Base-by-base conservation (phyloP, 352 stramenopile genomes). In the Phytophthora pisi region DNA sequence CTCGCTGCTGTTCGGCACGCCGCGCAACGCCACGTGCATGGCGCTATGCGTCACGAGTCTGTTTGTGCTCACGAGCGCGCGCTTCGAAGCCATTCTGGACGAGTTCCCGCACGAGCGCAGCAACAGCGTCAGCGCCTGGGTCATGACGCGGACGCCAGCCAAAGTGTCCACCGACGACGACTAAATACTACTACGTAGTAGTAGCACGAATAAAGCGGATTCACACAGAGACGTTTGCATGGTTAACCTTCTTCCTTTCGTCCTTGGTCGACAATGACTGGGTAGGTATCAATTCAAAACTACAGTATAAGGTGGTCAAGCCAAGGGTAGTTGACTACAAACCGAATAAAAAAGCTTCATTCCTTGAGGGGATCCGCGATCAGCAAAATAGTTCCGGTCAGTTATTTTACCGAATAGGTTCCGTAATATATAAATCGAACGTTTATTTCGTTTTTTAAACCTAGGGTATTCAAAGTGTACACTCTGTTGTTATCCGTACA, bases 11-110 rank as follows among this genome's bases (percentile, higher is more conserved):
- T 89, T 91, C 46, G 84, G 82, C 24, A 92, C 80, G 13, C 83
- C 85, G 13, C 80, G 83, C 24, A 90, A 82, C 50, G 83, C 80
- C 49, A 92, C 81, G 51, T 91, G 83, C 59, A 69, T 86, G 38
- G 81, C 85, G 24, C 61, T 91, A 4, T 91, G 83, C 51, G 79
- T 90, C n/a, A 92, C 81, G 43, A 87, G 79, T 63, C 61, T 93
- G 49, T 91, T 89, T 51, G 80, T 88, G 49, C 80, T 93, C 45
- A 80, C 83, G 8, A 76, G 81, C 43, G 70, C 81, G 18, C 69
- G 79, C 10, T 93, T 92, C 70, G 81, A 93, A 43, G 74, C 72
- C 45, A 85, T 91, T 30, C 64, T 93, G 38, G 74, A 85, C 40
- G 80, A 88, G 56, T 93, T 93, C 63, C 83, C 85, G 7, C 51